These are phyloP conservation scores for Pyricularia sp. DNA, from an alignment of 2,329 filamentous ascomycete species.

Conservation along the genomic window DNA sequence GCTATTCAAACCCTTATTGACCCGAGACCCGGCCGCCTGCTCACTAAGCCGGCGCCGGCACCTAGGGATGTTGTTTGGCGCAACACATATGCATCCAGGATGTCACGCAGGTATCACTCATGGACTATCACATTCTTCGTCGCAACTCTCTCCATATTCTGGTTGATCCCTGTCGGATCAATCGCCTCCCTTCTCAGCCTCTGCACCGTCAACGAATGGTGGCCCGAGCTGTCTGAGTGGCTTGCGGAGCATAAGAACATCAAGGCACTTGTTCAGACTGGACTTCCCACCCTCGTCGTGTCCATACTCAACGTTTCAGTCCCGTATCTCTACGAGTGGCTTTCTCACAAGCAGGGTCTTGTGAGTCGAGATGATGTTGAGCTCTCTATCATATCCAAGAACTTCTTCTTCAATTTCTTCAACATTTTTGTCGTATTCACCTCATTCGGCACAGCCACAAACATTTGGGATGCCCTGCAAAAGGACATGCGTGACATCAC, in stretches of 20 bases:
- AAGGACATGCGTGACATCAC: conserved; percentile 69
- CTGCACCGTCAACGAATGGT: conserved; percentile 62
- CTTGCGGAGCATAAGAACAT: conserved; percentile 57
- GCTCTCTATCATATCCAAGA: conserved; percentile 90
- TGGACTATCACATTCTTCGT: conserved; percentile 82
- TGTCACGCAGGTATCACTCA: conserved; percentile 58
- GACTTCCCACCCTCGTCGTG: conserved; percentile 71
- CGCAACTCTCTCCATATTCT: conserved; percentile 70
- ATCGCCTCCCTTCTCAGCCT: conserved; percentile 70
- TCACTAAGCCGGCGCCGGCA: conserved; percentile 76
- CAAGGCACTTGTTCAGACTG: conserved; percentile 70
- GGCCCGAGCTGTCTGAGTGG: conserved; percentile 54
- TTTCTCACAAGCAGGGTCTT: conserved; percentile 86
- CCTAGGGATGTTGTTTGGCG: conserved; percentile 90
- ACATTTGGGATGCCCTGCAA: conserved; percentile 58
- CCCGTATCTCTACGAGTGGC: conserved; percentile 87
- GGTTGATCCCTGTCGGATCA: conserved; percentile 69
- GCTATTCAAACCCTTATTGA: conserved; percentile 90
- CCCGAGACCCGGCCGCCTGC: conserved; percentile 70
- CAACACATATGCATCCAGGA: conserved; percentile 75
- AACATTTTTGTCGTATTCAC: conserved; percentile 97
- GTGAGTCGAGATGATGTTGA: conserved; percentile 91
- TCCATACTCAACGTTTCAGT: conserved; percentile 82
- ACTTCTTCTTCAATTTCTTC: conserved; percentile 99
- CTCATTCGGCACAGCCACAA: conserved; percentile 67